These are phyloP conservation scores for Podila epigama DNA, from an alignment of 192 early-diverging fungal genomes.

Conservation along the genomic window DNA sequence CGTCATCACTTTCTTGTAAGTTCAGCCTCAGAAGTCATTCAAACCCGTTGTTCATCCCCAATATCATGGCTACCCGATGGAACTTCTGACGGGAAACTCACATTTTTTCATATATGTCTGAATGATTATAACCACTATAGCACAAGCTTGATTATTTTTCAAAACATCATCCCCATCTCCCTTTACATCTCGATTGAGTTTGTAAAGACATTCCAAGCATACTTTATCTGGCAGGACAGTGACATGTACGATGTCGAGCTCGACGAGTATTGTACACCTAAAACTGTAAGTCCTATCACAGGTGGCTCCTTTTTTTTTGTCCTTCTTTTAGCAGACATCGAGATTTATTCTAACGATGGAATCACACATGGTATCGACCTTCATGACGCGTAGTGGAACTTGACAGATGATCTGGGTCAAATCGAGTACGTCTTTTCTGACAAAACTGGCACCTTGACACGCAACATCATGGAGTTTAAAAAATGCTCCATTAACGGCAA, in stretches of 20 bases:
- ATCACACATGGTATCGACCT: neutral
- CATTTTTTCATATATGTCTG: neutral
- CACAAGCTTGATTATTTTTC: slow-evolving; percentile 91
- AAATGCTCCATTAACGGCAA: slow-evolving; percentile 90
- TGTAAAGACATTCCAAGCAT: slow-evolving; percentile 89
- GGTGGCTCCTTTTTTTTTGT: slow-evolving; percentile 3
- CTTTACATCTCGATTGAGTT: slow-evolving; percentile 95
- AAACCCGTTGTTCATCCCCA: too few species aligned
- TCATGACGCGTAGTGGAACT: slow-evolving; percentile 75
- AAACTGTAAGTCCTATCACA: slow-evolving; percentile 58
- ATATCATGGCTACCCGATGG: too few species aligned
- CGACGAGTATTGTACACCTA: slow-evolving; percentile 67
- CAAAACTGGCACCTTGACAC: slow-evolving; percentile 96
- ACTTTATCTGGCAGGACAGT: slow-evolving; percentile 90
- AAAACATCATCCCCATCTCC: slow-evolving; percentile 96
- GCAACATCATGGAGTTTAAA: slow-evolving; percentile 97
- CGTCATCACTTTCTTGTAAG: slow-evolving; percentile 54
- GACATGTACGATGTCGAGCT: slow-evolving; percentile 83
- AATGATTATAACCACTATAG: slow-evolving; percentile 56
- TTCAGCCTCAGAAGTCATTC: too few species aligned
- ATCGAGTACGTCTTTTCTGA: slow-evolving; percentile 97
- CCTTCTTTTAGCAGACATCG: neutral
- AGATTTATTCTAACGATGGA: neutral
- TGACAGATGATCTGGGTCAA: slow-evolving; percentile 96
- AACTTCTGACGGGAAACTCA: neutral